Percentiles rank a stretch among this genome's conserved stretches.
phyloP scores from a whole-genome alignment of 305 asterid genomes.

The Withania somnifera region DNA sequence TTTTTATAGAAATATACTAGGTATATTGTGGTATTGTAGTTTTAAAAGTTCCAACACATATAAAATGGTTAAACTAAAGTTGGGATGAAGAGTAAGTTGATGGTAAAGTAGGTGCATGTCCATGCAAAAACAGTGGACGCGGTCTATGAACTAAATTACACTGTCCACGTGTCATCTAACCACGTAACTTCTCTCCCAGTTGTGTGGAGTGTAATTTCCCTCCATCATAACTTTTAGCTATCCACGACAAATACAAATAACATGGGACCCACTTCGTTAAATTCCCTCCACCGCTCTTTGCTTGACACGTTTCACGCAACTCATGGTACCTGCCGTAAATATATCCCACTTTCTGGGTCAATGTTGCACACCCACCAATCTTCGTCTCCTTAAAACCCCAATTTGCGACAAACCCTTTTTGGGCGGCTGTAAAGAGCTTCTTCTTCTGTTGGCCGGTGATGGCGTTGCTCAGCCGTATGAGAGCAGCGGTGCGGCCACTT shows the following conservation, averaged over 20 bases:
- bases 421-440: too few relatives aligned
- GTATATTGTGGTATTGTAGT: too few relatives aligned
- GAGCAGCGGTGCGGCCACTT: conserved; percentile 28
- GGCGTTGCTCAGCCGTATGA: conserved; percentile 56
- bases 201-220: not conserved
- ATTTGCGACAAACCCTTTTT: conserved; percentile 11
- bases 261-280: too few relatives aligned
- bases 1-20: too few relatives aligned
- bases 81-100: not conserved
- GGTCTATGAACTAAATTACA: not conserved
- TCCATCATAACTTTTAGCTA: not conserved
- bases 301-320: not conserved
- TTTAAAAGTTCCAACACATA: too few relatives aligned
- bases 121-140: not conserved
- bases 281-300: not conserved
- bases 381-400: not conserved
- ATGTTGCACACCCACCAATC: not conserved
- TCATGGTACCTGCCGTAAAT: not conserved
- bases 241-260: too few relatives aligned
- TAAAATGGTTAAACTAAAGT: too few relatives aligned
- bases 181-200: not conserved
- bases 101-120: not conserved
- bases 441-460: conserved; percentile 13
- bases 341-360: not conserved
- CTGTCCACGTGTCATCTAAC: not conserved